Conservation (phyloP, 2,329 filamentous ascomycete species). For the Paraconiothyrium sp. region DNA sequence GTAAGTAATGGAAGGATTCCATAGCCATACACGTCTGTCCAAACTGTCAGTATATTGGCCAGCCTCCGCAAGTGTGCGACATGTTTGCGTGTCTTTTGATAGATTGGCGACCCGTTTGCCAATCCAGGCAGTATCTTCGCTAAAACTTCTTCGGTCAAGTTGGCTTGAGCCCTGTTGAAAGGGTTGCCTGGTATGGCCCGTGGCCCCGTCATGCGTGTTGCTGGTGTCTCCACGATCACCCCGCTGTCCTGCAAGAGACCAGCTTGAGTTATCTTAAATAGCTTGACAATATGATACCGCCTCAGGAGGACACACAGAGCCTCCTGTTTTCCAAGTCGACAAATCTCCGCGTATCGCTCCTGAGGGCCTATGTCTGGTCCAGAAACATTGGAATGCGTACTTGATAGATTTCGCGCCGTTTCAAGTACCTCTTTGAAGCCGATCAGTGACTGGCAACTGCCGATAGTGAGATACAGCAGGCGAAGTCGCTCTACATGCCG, state of each 20-base stretch:
- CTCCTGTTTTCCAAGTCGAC: slow-evolving; percentile 16
- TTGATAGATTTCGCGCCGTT: slow-evolving; percentile 2
- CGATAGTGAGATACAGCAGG: slow-evolving; percentile 15
- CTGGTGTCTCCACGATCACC: slow-evolving; percentile 14
- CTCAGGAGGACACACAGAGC: slow-evolving; percentile 12
- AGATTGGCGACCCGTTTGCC: neutral
- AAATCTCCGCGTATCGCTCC: slow-evolving; percentile 17
- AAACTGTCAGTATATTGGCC: slow-evolving; percentile 9
- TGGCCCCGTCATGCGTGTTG: neutral
- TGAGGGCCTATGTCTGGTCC: neutral
- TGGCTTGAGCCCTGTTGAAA: neutral
- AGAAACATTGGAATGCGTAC: neutral
- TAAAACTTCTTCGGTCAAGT: neutral
- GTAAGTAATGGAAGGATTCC: slow-evolving; percentile 20
- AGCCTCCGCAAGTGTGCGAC: slow-evolving; percentile 16
- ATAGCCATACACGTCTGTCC: slow-evolving; percentile 17
- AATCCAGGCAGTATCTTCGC: neutral
- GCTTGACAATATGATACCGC: slow-evolving; percentile 19
- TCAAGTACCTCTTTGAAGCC: slow-evolving; percentile 13
- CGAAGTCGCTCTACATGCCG: slow-evolving; percentile 9
- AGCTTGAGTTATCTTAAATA: slow-evolving; percentile 12
- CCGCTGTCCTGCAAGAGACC: slow-evolving; percentile 7
- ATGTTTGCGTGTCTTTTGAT: slow-evolving; percentile 4
- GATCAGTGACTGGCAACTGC: slow-evolving; percentile 16
- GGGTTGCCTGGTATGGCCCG: neutral